These are phyloP conservation scores for Pelargonium australe DNA, from an alignment of 441 rosid species.

Conservation along the genomic window DNA sequence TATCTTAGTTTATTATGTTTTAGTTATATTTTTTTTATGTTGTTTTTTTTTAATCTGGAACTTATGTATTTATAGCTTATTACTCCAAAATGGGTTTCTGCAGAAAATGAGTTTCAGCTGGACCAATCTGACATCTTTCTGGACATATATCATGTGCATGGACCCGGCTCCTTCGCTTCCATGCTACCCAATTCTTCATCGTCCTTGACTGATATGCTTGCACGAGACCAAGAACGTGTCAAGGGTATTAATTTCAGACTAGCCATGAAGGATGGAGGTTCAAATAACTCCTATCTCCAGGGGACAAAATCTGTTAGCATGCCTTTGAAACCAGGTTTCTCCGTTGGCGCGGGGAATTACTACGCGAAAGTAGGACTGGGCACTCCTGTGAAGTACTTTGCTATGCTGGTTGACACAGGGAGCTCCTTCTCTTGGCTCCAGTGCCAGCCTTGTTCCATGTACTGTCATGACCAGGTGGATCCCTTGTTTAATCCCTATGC, in stretches of 20 bases:
- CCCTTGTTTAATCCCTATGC: conserved; percentile 34
- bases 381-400: conserved; percentile 3
- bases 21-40: background rate
- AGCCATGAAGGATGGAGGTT: background rate
- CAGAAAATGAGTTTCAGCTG: conserved; percentile 16
- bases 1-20: background rate
- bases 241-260: conserved; percentile 9
- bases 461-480: conserved; percentile 36
- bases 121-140: conserved; percentile 9
- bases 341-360: conserved; percentile 9
- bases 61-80: background rate
- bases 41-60: background rate
- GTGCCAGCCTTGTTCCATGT: conserved; percentile 26
- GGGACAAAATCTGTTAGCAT: background rate
- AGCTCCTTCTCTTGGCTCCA: conserved; percentile 14
- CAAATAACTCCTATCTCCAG: background rate
- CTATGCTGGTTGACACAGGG: conserved; percentile 7
- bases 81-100: background rate
- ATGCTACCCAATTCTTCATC: background rate
- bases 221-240: conserved; percentile 19
- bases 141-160: conserved; percentile 17
- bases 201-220: conserved; percentile 12
- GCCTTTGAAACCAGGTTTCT: background rate
- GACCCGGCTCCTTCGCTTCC: conserved; percentile 8
- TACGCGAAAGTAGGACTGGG: conserved; percentile 5